Evolutionary conservation across 192 early-diverging fungal species (phyloP), one percentile per base, ranked within the genome.

Genomic region (Umbelopsis vinacea): DNA sequence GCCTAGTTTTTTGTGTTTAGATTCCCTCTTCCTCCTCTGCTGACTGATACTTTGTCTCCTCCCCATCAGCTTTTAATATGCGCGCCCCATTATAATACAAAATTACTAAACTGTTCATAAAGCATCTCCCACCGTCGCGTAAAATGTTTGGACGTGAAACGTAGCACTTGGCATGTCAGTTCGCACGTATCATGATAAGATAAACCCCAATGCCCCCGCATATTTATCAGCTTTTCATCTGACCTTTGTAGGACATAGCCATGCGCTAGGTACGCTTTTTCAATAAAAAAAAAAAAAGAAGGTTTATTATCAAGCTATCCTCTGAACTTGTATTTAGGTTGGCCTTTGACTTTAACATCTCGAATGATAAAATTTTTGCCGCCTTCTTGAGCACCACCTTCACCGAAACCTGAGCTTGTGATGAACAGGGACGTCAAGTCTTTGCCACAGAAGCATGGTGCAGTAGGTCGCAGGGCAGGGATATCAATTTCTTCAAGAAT

Each of bases 51-150:
- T 54, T 54, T 10, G 4, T 29, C 26, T 54, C 21, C 26, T 14
- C 22, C 8, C 53, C 53, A 26, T 22, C 22, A 22, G 22, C 23
- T 54, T 37, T 14, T 63, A 63, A n/a, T 63, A 63, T 9, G 15
- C 57, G 11, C 35, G 29, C 29, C 29, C 19, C 29, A 29, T 29
- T 63, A 29, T 63, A 63, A 50, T 50, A 50, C 48, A 63, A 63
- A 29, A 37, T 63, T 63, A 63, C 17, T 63, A 63, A 55, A 35
- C 35, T 63, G 57, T 50, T 50, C n/a, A 50, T 50, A 63, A n/a
- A 14, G 17, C 38, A 15, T 3, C 29, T 3, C 29, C 29, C 40
- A 43, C 6, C 26, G 54, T 57, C 26, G 54, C 29, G 54, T 24
- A 14, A 29, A 29, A 57, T 29, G 24, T 24, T 29, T 3, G 29